Evolutionary conservation across 805 yeast genomes (phyloP), one percentile per base, ranked within the genome.

Genomic region (Metschnikowia kofuensis): DNA sequence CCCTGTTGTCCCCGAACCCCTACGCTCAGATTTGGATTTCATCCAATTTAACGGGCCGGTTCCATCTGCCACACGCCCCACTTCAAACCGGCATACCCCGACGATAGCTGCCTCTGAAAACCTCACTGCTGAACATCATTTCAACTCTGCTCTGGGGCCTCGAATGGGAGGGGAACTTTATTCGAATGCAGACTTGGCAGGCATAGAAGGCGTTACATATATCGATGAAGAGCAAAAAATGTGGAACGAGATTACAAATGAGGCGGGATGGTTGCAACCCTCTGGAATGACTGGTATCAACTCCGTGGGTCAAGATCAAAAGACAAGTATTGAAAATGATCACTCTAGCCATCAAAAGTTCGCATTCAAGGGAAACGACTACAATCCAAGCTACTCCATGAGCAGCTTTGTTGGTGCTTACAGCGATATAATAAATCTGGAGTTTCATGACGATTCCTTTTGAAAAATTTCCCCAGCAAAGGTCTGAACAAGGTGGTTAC

Each of bases 221-320:
- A 52, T 70, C 29, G 72, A 67, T 36, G 77, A 72, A 41, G 78
- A 74, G 49, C 78, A 72, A 47, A 63, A 84, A 51, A 66, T 87
- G 31, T 87, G 95, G 95, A 83, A 80, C 59, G 91, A 86, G 53
- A 83, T 87, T 47, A 82, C 90, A 0, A 79, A 78, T 58, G 89
- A 85, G 58, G 91, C 91, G 0, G 83, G 79, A 55, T 87, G 95
- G 95, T 65, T 87, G 48, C 71, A 70, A 38, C 56, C 64, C 13
- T 28, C 58, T 16, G 48, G 59, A 30, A 35, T 49, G 12, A 45
- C 56, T 29, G 44, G 40, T 7, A 38, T 38, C 11, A 36, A 38
- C 29, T 27, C 47, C 11, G 16, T 40, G 27, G 45, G 47, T 10
- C 31, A 35, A 16, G 53, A 47, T 35, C 44, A 30, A 30, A 50